Evolutionary conservation across 1,284 basidiomycete species (phyloP), one percentile per base, ranked within the genome.

Genomic region (Stygiomarasmius scandens): DNA sequence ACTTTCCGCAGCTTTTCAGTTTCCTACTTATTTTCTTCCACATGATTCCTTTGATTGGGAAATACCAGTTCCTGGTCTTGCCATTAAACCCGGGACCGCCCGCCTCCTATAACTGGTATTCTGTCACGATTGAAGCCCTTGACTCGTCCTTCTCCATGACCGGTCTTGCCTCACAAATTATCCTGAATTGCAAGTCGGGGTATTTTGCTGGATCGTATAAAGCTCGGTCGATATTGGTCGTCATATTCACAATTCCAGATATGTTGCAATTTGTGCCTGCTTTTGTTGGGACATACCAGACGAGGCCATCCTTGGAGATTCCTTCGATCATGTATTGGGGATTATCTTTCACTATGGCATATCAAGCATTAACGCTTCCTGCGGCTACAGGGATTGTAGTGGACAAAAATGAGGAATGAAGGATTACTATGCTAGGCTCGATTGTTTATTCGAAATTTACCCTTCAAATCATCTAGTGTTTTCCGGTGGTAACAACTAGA

Each of bases 151-250:
- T 8, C 16, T 41, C 8, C 8, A 12, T 41, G 4, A 41, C 67
- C 0, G 69, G 69, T 2, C 43, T 12, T 11, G 22, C 66, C 10
- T 63, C 70, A 11, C 71, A 73, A 52, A 36, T 74, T n/a, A 34
- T 64, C 24, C 50, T 73, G 29, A 74, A 71, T 55, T 61, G 58
- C 49, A 63, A 62, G 29, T 62, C 65, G 0, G 59, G 59, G 51
- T 65, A 60, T 5, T 74, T 69, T 55, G 71, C 70, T 2, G 72
- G 73, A 8, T 56, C 58, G 10, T 69, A 69, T 54, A 67, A 64
- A 43, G 23, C 64, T 8, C 52, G 61, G 8, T 52, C 64, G 9
- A 41, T 58, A 3, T 48, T 70, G 23, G 49, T 54, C 38, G 49
- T 43, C 9, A 47, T 58, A 23, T 22, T 11, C 16, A 11, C 38